Base-by-base conservation (phyloP, 2,329 filamentous ascomycete genomes). In the Aspergillus fischeri region DNA sequence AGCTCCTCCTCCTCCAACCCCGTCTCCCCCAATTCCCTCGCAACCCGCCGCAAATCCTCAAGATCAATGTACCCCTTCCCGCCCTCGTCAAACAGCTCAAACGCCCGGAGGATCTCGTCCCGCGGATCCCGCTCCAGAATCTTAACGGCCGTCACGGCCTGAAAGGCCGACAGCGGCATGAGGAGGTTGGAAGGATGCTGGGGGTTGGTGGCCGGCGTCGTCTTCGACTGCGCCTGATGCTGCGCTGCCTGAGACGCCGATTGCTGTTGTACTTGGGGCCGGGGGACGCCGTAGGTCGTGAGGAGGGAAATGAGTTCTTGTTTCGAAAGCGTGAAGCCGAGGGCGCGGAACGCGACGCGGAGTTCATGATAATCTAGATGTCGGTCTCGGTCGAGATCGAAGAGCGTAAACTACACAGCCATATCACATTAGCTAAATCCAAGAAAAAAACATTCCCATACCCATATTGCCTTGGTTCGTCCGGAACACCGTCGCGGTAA, bases 351-450 rank as follows among this genome's bases (percentile, higher is more conserved):
- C 59, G 93, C 92, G 77, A 97, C 94, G 76, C 94, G 93, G 73
- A 97, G 90, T 78, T 99, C 94, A 78, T 97, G 94, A 80, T 96
- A 97, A 79, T 97, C 93, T 71, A 99, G 91, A 75, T 90, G 87
- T 49, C 87, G 85, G 78, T 97, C 92, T 74, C 95, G 93, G 81
- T 97, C 93, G 70, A 96, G 89, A 74, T 97, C 94, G 81, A 99
- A 97, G 63, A 97, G 86, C 60, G 88, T 87, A 76, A 97, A 97
- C 89, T 96, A 45, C 35, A 52, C 49, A 52, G 20, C 20, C 56
- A 11, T 45, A 5, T 17, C 5, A 38, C 4, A 17, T 38, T 38
- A 38, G 32, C 14, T 7, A 6, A 5, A 14, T 38, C 32, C 32
- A 17, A 17, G 2, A 3, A 38, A 2, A 2, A 32, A 35, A 2